A percentile compares a stretch with the other conserved stretches of the same genome.
Evolutionary conservation across 306 rosid genomes (phyloP).

Genomic region (Corylus americana): DNA sequence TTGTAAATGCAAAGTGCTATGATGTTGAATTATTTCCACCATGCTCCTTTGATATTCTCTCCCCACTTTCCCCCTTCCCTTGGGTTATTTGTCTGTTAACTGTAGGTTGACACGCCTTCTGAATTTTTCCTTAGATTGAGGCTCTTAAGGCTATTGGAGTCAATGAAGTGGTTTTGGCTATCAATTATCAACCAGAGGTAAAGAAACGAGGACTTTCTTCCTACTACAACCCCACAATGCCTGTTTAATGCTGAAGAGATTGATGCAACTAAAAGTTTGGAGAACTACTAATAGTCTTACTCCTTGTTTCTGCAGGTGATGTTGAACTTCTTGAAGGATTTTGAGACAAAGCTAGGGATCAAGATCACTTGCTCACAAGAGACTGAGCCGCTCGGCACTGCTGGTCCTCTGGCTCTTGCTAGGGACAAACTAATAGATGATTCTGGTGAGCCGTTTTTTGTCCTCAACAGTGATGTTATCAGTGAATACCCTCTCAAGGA

Average conservation of each 20-base stretch:
- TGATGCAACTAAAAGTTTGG: constrained; percentile 24
- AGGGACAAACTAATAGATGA: constrained; percentile 85
- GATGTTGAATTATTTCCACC: not conserved
- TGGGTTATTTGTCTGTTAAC: constrained; percentile 12
- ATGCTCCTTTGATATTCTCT: not conserved
- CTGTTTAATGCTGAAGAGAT: constrained; percentile 22
- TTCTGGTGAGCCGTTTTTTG: constrained; percentile 92
- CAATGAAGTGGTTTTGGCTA: constrained; percentile 91
- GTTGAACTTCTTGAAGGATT: constrained; percentile 94
- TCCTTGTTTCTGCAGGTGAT: constrained; percentile 63
- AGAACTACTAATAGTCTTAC: constrained; percentile 17
- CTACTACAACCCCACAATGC: not conserved
- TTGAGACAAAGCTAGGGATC: constrained; percentile 83
- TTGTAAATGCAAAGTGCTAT: constrained; percentile 2
- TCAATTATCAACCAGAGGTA: constrained; percentile 99
- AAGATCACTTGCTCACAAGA: constrained; percentile 99
- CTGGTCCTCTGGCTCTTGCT: constrained; percentile 99
- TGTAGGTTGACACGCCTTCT: constrained; percentile 18
- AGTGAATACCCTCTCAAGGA: constrained; percentile 91
- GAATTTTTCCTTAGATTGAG: constrained; percentile 66
- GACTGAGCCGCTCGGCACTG: constrained; percentile 98
- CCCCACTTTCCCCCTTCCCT: not conserved
- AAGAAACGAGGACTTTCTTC: constrained; percentile 9
- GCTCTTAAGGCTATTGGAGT: constrained; percentile 96
- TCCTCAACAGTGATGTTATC: constrained; percentile 98